These are phyloP conservation scores for Daldinia sp. DNA, from an alignment of 2,329 filamentous ascomycete genomes.

Conservation along the genomic window DNA sequence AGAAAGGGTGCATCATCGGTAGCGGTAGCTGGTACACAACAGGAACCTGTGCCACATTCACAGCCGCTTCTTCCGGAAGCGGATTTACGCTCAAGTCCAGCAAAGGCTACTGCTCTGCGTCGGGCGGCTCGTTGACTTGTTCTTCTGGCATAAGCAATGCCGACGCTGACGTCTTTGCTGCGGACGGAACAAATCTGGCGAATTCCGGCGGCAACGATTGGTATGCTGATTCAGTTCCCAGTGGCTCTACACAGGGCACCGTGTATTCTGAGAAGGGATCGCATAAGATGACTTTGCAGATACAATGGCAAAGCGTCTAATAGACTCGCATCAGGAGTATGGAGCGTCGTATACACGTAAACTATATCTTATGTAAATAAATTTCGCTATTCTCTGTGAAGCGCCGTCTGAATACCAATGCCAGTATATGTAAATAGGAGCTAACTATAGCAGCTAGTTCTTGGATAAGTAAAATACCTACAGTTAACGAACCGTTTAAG, in stretches of 20 bases:
- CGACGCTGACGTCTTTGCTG: slow-evolving; percentile 39
- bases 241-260: slow-evolving; percentile 43
- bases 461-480: not conserved
- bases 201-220: slow-evolving; percentile 36
- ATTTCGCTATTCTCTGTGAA: not conserved
- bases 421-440: not conserved
- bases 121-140: slow-evolving; percentile 66
- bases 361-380: slow-evolving; percentile 9
- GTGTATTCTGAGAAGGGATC: slow-evolving; percentile 40
- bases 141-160: slow-evolving; percentile 56
- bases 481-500: not conserved
- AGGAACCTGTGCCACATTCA: slow-evolving; percentile 76
- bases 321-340: not conserved
- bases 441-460: not conserved
- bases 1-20: slow-evolving; percentile 75
- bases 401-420: not conserved
- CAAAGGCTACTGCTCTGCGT: slow-evolving; percentile 70
- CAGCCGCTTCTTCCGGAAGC: slow-evolving; percentile 60
- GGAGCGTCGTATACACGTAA: slow-evolving; percentile 6
- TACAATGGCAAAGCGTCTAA: slow-evolving; percentile 41
- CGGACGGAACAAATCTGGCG: slow-evolving; percentile 38
- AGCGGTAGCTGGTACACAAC: slow-evolving; percentile 75
- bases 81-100: slow-evolving; percentile 69
- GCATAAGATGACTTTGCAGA: slow-evolving; percentile 39
- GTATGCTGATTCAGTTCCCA: slow-evolving; percentile 42